Evolutionary conservation across 2,329 filamentous ascomycete species (phyloP).

Genomic region (Ceratocystis papillata): DNA sequence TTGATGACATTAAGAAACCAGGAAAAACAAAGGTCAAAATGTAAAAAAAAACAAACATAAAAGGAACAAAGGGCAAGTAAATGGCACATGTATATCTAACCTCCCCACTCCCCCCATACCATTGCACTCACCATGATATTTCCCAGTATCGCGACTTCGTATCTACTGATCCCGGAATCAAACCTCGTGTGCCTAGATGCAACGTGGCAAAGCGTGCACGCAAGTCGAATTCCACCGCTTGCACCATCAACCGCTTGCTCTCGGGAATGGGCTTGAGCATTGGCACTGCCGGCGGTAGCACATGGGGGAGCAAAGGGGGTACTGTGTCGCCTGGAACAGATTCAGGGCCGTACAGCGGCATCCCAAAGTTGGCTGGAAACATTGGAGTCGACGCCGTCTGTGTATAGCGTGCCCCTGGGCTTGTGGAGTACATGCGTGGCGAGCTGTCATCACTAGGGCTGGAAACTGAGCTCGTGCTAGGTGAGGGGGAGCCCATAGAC

Average conservation of each 20-base stretch:
- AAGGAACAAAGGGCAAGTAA: slow-evolving; percentile 10
- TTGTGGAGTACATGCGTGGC: neutral
- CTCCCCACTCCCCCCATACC: too few relatives aligned
- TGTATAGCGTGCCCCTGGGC: neutral
- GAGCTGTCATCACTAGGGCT: neutral
- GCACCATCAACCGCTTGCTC: slow-evolving; percentile 46
- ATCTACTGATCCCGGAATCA: slow-evolving; percentile 39
- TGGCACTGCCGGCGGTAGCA: neutral
- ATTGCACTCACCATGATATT: slow-evolving; percentile 37
- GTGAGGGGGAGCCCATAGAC: neutral
- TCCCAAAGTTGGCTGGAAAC: neutral
- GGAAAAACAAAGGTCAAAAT: neutral
- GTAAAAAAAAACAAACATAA: neutral
- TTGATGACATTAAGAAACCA: slow-evolving; percentile 9
- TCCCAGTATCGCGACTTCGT: slow-evolving; percentile 38
- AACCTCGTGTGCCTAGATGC: slow-evolving; percentile 44
- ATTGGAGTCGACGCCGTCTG: neutral
- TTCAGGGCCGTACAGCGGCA: neutral
- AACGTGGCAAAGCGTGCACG: slow-evolving; percentile 41
- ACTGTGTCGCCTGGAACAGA: neutral
- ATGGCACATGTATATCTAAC: neutral
- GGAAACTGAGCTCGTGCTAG: neutral
- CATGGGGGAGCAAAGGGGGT: neutral
- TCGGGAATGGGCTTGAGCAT: slow-evolving; percentile 36
- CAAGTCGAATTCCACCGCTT: slow-evolving; percentile 47